Conservation (phyloP, 75 land plant genomes). For the Pinus albicaulis region DNA sequence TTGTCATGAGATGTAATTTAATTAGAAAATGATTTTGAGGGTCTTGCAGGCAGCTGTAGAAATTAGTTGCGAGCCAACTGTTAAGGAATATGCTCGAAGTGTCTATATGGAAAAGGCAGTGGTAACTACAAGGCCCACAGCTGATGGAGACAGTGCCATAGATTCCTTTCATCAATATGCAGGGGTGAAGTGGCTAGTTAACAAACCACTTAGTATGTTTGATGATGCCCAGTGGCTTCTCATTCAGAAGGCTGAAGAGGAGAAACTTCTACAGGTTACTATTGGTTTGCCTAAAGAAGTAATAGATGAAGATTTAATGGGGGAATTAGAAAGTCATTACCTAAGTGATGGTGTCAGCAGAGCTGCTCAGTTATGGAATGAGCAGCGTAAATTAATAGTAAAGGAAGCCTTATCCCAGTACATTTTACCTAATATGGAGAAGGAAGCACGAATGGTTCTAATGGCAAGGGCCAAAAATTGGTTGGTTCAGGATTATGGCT, state of each 20-base stretch:
- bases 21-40: neutral
- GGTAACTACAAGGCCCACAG: slow-evolving; percentile 76
- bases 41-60: slow-evolving; percentile 80
- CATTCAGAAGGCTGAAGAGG: slow-evolving; percentile 98
- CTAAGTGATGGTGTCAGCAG: slow-evolving; percentile 88
- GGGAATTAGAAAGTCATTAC: slow-evolving; percentile 64
- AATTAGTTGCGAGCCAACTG: slow-evolving; percentile 90
- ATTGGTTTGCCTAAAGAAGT: slow-evolving; percentile 59
- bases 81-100: slow-evolving; percentile 75
- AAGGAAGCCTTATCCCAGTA: slow-evolving; percentile 57
- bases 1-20: neutral
- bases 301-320: slow-evolving; percentile 36
- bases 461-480: slow-evolving; percentile 71
- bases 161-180: slow-evolving; percentile 88
- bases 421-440: slow-evolving; percentile 90
- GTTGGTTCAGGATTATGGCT: slow-evolving; percentile 83
- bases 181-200: slow-evolving; percentile 74
- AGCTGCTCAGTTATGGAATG: slow-evolving; percentile 94
- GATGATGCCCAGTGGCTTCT: slow-evolving; percentile 94
- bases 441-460: slow-evolving; percentile 76
- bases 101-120: slow-evolving; percentile 71
- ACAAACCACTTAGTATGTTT: slow-evolving; percentile 77
- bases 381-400: slow-evolving; percentile 78
- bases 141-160: slow-evolving; percentile 73
- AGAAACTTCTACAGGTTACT: slow-evolving; percentile 86